Percentiles rank a stretch among this genome's conserved stretches.
These are phyloP conservation scores for Cyberlindnera meyerae DNA, from an alignment of 805 yeast species.

Conservation along the genomic window DNA sequence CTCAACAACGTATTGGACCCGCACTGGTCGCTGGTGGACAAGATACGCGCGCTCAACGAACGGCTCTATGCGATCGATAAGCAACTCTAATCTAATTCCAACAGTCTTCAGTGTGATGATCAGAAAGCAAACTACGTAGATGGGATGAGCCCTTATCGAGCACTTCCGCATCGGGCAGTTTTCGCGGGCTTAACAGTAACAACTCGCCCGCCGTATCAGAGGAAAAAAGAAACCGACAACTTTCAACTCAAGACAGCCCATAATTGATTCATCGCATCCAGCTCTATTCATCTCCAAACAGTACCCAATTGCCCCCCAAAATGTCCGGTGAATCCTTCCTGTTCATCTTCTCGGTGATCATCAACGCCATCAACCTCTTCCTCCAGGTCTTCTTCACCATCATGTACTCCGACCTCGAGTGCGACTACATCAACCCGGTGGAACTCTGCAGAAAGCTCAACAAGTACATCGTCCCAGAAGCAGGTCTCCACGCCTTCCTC, in stretches of 20 bases:
- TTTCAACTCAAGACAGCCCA: too few relatives aligned
- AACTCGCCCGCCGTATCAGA: too few relatives aligned
- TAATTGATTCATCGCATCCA: too few relatives aligned
- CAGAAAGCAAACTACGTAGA: too few relatives aligned
- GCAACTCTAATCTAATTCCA: conserved; percentile 3
- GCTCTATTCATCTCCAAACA: too few relatives aligned
- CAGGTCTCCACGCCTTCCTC: conserved; percentile 69
- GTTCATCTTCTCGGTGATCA: conserved; percentile 71
- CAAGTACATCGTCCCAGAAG: conserved; percentile 87
- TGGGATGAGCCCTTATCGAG: too few relatives aligned
- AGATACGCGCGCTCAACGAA: conserved; percentile 10
- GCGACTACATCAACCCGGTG: conserved; percentile 96
- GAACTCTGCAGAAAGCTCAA: conserved; percentile 92
- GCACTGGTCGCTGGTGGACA: conserved; percentile 19
- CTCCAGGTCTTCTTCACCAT: conserved; percentile 93
- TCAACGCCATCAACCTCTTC: conserved; percentile 84
- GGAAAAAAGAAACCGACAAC: too few relatives aligned
- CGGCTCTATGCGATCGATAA: conserved; percentile 8
- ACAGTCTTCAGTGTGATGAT: too few relatives aligned
- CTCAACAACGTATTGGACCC: conserved; percentile 28
- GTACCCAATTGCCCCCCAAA: not conserved
- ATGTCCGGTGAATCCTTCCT: conserved; percentile 28
- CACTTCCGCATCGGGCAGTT: too few relatives aligned
- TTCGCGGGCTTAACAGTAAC: too few relatives aligned
- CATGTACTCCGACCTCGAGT: conserved; percentile 90